Base-by-base conservation (phyloP, 768 basidiomycete genomes). In the Suillus luteus region DNA sequence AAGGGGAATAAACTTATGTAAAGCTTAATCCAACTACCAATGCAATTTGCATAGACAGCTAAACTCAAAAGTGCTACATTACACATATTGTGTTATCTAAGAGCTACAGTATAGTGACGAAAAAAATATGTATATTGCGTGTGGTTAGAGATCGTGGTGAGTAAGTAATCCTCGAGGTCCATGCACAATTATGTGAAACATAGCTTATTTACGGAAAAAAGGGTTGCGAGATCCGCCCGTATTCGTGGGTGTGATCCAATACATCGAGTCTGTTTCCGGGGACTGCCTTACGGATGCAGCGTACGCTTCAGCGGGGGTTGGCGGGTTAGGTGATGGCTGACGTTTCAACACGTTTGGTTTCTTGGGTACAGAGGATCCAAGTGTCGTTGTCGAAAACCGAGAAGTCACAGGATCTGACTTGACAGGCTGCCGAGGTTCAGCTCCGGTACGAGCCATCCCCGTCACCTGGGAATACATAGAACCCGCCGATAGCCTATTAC, bases 401-500 rank as follows among this genome's bases (percentile, higher is more conserved):
- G 83, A 82, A 7, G 77, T 71, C 62, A 81, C 68, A 40, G 78
- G 71, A 37, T 81, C 77, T 46, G 75, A 78, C 76, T 82, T 83
- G 66, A 91, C 80, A 22, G 91, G 89, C 74, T 88, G 84, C n/a
- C 90, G 83, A n/a, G 90, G 85, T 69, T 91, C 88, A 7, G 91
- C 87, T 48, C 79, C 83, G 33, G 78, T 78, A 38, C 84, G 82
- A 65, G 85, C 85, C 41, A 79, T 70, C 22, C 91, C 90, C 11
- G 89, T 93, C 57, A 86, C 71, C 72, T 89, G 84, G 62, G 90
- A 86, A 74, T 88, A 93, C 44, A 93, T 70, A 51, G 86, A 88
- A 19, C 75, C 77, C n/a, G 75, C 75, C 33, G 85, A 85, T 62
- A 82, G 60, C 65, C 71, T 70, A 65, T 75, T 75, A 57, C 76